Base-by-base conservation (phyloP, 805 yeast genomes). In the Wickerhamomyces pijperi region DNA sequence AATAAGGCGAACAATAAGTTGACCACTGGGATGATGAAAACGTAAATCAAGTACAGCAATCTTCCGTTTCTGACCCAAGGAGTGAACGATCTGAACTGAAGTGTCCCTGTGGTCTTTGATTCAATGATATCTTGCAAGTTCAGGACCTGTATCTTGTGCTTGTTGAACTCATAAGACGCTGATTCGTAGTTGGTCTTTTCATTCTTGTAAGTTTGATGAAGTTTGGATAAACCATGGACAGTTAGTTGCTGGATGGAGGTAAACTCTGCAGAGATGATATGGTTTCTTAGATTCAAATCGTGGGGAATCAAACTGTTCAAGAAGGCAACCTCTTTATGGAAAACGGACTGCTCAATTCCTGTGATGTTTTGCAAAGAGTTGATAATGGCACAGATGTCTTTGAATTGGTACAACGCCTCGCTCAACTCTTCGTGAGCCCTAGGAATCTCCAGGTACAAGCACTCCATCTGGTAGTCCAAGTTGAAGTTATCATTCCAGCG, bases 381-480 rank as follows among this genome's bases (percentile, higher is more conserved):
- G 11, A 83, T 74, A 44, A 76, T 74, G 5, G 77, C 67, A 12
- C 77, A 73, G 3, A 74, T 70, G 42, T 84, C 94, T 38, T 72
- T 71, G 51, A 77, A 73, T 38, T 72, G 68, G 42, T 76, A 66
- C 46, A 70, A 72, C 1, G 82, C 64, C 42, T 84, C 94, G 38
- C 74, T 77, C 43, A 74, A 65, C 5, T 67, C 64, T 44, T 83
- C 88, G 41, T 76, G 70, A 6, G 73, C 53, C 16, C 55, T 58
- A 0, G 85, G 82, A 1, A 87, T 67, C 42, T 68, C 70, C 37
- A 66, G 43, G 55, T 83, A 83, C 23, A 62, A 50, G 6, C 51
- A 48, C 14, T 55, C 53, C 23, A 70, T 53, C 35, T 61, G 59
- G 16, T 53, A 49, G 3, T 48, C 46, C 18, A 70, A 53, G 31